Conservation (phyloP, 768 basidiomycete species). For the Dioszegia hungarica region DNA sequence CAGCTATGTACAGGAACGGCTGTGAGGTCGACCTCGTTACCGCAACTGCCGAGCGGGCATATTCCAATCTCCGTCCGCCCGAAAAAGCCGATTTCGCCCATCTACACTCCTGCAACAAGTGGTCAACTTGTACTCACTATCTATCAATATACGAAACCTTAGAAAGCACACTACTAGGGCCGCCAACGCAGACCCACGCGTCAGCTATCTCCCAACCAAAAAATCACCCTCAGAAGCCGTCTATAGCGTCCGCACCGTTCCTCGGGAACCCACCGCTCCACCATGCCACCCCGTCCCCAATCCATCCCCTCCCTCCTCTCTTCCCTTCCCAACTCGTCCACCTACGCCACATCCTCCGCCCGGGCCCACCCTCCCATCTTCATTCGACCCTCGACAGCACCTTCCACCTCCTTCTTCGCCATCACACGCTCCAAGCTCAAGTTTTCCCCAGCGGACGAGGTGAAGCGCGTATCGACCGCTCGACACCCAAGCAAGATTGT, state of each 20-base stretch:
- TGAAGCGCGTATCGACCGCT: background rate
- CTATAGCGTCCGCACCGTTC: too few species aligned
- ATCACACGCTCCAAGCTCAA: conserved; percentile 20
- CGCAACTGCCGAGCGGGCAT: too few species aligned
- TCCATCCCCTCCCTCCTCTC: conserved; percentile 9
- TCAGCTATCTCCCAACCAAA: background rate
- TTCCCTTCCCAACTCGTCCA: conserved; percentile 3
- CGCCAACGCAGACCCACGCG: background rate
- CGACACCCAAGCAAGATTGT: background rate
- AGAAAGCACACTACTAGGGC: background rate
- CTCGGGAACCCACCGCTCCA: too few species aligned
- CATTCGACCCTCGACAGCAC: background rate
- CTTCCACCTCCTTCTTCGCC: conserved; percentile 5
- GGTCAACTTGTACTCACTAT: background rate
- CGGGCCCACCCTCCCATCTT: background rate
- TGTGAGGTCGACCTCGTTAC: too few species aligned
- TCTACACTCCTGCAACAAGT: too few species aligned
- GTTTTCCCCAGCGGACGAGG: background rate
- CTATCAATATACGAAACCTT: background rate
- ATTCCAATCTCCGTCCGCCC: too few species aligned
- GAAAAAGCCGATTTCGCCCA: conserved; percentile 1
- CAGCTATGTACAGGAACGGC: too few species aligned
- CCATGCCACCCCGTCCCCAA: background rate
- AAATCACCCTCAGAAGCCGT: background rate
- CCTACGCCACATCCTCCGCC: conserved; percentile 5